phyloP scores from a whole-genome alignment of 306 rosid genomes.

The Fragaria ananassa region DNA sequence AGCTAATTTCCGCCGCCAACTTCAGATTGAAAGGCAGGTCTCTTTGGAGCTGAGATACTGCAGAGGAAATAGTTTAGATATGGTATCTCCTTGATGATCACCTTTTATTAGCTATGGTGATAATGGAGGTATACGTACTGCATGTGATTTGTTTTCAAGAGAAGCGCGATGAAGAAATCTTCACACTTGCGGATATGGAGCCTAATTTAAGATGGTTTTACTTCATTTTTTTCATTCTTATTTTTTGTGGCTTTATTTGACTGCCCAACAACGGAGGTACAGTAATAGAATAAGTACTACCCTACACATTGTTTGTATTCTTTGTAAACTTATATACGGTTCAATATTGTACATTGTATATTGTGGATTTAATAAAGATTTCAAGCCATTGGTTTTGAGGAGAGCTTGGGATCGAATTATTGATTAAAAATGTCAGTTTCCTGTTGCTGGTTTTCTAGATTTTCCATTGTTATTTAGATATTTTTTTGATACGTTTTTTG shows the following conservation, averaged over 20 bases:
- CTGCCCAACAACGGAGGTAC: neutral
- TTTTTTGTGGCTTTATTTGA: neutral
- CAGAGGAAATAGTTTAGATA: constrained; percentile 37
- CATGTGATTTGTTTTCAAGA: neutral
- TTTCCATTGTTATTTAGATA: too few relatives aligned
- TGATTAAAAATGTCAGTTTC: too few relatives aligned
- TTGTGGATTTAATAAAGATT: too few relatives aligned
- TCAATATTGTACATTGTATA: neutral
- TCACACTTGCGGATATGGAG: neutral
- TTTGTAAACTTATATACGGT: neutral
- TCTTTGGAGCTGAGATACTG: constrained; percentile 60
- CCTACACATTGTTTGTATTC: neutral
- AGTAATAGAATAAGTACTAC: neutral
- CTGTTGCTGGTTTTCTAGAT: too few relatives aligned
- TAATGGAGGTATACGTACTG: neutral
- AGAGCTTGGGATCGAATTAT: neutral
- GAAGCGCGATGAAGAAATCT: neutral
- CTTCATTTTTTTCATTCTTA: neutral
- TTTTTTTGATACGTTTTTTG: too few relatives aligned
- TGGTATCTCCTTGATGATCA: constrained; percentile 28
- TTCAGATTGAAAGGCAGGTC: constrained; percentile 71
- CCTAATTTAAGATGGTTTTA: neutral
- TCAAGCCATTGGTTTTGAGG: neutral
- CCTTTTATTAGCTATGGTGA: neutral
- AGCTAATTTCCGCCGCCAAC: constrained; percentile 60